Conservation (phyloP, 306 rosid genomes). For the Pueraria montana region DNA sequence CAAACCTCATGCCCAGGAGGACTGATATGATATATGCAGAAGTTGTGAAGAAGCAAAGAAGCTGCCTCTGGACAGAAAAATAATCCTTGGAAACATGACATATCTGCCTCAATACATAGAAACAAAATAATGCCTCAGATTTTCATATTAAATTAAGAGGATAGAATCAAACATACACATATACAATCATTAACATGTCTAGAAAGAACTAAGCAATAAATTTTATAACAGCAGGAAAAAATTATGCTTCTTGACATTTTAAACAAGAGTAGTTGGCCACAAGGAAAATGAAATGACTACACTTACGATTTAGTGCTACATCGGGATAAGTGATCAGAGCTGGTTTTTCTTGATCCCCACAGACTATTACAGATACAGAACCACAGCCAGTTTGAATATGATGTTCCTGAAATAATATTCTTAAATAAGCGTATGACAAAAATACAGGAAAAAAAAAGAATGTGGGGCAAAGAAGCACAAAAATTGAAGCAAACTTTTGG, state of each 20-base stretch:
- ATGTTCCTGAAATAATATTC: conserved; percentile 72
- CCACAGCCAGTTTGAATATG: conserved; percentile 82
- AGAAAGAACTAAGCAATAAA: conserved; percentile 17
- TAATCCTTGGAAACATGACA: conserved; percentile 96
- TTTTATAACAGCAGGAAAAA: background rate
- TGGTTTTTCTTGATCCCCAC: conserved; percentile 91
- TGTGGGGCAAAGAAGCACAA: conserved; percentile 1
- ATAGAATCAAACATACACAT: background rate
- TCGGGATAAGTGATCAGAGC: conserved; percentile 92
- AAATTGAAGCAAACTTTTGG: conserved; percentile 26
- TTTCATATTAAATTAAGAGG: conserved; percentile 28
- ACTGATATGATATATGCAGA: conserved; percentile 93
- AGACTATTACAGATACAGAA: conserved; percentile 84
- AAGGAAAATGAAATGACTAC: conserved; percentile 6
- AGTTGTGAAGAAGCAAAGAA: conserved; percentile 94
- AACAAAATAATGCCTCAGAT: conserved; percentile 17
- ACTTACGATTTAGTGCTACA: conserved; percentile 88
- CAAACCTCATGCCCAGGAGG: conserved; percentile 99
- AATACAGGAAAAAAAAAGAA: conserved; percentile 14
- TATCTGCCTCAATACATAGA: conserved; percentile 63
- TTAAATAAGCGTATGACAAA: conserved; percentile 9
- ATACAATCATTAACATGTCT: conserved; percentile 2
- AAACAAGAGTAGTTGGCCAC: background rate
- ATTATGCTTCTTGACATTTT: background rate
- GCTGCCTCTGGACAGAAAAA: conserved; percentile 95